Evolutionary conservation across 352 stramenopile genomes (phyloP), one percentile per base, ranked within the genome.

Genomic region (Phytopythium boreale): DNA sequence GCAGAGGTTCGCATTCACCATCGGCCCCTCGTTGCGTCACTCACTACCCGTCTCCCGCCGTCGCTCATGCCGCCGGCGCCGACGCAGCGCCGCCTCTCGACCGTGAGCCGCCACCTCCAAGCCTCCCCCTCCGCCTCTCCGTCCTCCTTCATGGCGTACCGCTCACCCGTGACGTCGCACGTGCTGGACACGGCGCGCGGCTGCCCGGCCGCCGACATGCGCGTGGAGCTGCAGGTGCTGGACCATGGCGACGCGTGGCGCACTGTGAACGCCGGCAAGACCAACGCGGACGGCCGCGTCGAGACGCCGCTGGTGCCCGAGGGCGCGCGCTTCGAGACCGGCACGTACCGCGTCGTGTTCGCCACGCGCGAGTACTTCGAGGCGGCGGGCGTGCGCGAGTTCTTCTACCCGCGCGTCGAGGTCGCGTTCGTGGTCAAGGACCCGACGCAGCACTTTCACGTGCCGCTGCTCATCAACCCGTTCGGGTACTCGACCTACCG

Each of bases 401-500:
- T 79, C 64, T 96, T 97, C 68, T 97, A 96, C 74, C 88, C 89
- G 24, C 71, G 92, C 65, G 89, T 96, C 53, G 74, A 74, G 27
- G 89, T 97, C 67, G 69, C 74, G 24, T 97, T 97, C 62, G 34
- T 86, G 20, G 78, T 97, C 44, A 82, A 84, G 44, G 73, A 93
- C 62, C 73, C 75, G 12, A 73, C 68, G 4, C 75, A 92, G 67
- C 90, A 97, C 66, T 97, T 91, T 68, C 90, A 97, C 68, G 86
- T 97, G 57, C 90, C 90, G 56, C 75, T 97, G 59, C 83, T 97
- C 24, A 80, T 97, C 66, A 96, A 89, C 61, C 90, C 90, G 14
- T 97, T 95, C 56, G 89, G 89, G 2, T 96, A 92, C 72, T 95
- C 83, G 37, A 97, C 90, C 15, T 97, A 97, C 71, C 84, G 90